A percentile compares a stretch with the other conserved stretches of the same genome.
phyloP scores from a whole-genome alignment of 352 stramenopile species.

The Halophytophthora polymorphica region DNA sequence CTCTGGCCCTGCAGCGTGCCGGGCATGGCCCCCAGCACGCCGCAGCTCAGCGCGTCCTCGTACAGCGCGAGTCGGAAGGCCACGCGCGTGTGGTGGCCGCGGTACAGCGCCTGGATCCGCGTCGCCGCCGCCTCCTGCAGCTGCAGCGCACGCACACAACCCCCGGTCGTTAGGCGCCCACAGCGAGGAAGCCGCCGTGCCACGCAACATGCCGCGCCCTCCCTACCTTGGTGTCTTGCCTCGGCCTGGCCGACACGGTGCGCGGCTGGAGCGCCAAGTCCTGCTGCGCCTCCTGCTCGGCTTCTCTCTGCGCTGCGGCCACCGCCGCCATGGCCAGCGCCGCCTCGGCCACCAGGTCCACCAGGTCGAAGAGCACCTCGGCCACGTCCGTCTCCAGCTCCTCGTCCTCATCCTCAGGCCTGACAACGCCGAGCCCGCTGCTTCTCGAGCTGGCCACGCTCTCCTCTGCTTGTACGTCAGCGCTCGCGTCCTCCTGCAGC shows the following conservation, averaged over 20 bases:
- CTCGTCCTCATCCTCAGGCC: slow-evolving; percentile 10
- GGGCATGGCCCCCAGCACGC: slow-evolving; percentile 71
- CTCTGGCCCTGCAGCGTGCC: slow-evolving; percentile 56
- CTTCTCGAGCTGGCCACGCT: background rate
- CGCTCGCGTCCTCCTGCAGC: background rate
- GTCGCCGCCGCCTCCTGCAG: slow-evolving; percentile 19
- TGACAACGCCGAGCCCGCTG: background rate
- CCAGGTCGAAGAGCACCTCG: slow-evolving; percentile 43
- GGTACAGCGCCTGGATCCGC: slow-evolving; percentile 56
- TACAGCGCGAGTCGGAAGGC: slow-evolving; percentile 63
- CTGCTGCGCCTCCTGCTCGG: slow-evolving; percentile 7
- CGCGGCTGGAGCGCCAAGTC: slow-evolving; percentile 9
- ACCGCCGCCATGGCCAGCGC: background rate
- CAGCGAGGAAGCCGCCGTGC: no score
- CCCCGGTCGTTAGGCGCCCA: background rate
- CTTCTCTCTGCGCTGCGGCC: background rate
- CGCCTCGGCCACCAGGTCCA: slow-evolving; percentile 24
- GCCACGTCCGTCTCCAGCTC: slow-evolving; percentile 37
- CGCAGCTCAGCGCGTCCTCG: slow-evolving; percentile 54
- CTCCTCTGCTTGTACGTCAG: background rate
- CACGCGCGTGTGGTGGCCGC: slow-evolving; percentile 44
- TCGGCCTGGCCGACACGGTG: slow-evolving; percentile 14
- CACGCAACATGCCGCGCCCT: no score
- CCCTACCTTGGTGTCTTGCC: background rate
- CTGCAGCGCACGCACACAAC: background rate